Conservation (phyloP, 2,329 filamentous ascomycete species). For the Paecilomyces sp. region DNA sequence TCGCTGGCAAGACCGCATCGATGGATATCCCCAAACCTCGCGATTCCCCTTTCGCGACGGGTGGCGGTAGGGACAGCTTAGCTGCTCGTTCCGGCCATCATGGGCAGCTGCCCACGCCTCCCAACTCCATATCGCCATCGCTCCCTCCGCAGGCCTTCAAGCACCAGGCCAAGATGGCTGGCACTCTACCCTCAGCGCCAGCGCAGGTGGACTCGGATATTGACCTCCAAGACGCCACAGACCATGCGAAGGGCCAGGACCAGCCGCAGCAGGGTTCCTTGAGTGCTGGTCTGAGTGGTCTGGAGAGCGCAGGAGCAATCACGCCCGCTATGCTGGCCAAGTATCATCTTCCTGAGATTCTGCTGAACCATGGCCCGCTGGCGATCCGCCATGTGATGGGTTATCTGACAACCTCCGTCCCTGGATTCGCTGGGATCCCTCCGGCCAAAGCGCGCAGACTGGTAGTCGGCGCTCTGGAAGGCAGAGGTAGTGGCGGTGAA, state of each 20-base stretch:
- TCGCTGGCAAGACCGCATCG: slow-evolving; percentile 44
- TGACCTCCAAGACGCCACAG: slow-evolving; percentile 66
- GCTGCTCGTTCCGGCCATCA: slow-evolving; percentile 25
- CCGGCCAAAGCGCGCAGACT: slow-evolving; percentile 84
- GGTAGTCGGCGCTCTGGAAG: slow-evolving; percentile 87
- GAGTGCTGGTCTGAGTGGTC: slow-evolving; percentile 41
- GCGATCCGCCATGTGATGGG: slow-evolving; percentile 95
- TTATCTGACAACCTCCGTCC: slow-evolving; percentile 85
- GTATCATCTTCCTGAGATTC: slow-evolving; percentile 82
- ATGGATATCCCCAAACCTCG: slow-evolving; percentile 43
- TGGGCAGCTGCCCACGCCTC: slow-evolving; percentile 70
- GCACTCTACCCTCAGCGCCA: slow-evolving; percentile 37
- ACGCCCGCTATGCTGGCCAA: slow-evolving; percentile 79
- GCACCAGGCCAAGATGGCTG: slow-evolving; percentile 44
- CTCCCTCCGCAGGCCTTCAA: slow-evolving; percentile 75
- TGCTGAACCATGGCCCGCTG: slow-evolving; percentile 81
- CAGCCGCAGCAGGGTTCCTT: slow-evolving; percentile 27
- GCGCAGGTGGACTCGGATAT: slow-evolving; percentile 72
- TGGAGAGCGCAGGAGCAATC: slow-evolving; percentile 74
- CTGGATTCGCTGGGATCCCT: slow-evolving; percentile 82
- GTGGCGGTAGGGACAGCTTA: slow-evolving; percentile 26
- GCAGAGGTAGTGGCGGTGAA: slow-evolving; percentile 54
- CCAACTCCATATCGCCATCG: slow-evolving; percentile 88
- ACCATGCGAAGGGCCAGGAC: slow-evolving; percentile 41
- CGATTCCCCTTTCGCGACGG: slow-evolving; percentile 21